Conservation (phyloP, 345 rosid genomes). For the Ricinus communis region DNA sequence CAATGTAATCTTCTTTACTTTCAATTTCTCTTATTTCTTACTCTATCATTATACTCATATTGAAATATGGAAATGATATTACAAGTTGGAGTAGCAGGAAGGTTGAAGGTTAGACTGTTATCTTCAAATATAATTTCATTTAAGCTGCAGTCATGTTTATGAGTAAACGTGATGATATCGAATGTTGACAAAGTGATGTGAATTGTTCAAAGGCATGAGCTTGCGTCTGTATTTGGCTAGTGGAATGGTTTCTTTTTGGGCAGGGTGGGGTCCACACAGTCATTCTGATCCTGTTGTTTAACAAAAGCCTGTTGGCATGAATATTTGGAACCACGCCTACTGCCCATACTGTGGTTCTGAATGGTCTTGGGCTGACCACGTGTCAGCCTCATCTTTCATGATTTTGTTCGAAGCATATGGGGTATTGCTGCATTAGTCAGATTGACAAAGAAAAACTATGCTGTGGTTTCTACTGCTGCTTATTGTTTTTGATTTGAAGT, state of each 20-base stretch:
- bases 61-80: neutral
- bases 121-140: neutral
- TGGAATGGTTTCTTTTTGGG: neutral
- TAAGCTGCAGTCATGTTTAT: neutral
- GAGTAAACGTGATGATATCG: neutral
- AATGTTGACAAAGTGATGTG: conserved; percentile 6
- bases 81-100: neutral
- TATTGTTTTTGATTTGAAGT: neutral
- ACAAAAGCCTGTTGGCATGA: neutral
- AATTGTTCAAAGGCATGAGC: conserved; percentile 5
- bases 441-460: neutral
- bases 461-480: neutral
- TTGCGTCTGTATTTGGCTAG: neutral
- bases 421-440: neutral
- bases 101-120: neutral
- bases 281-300: neutral
- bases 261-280: neutral
- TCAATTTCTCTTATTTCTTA: neutral
- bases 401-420: neutral
- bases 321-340: neutral
- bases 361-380: conserved; percentile 1
- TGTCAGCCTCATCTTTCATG: neutral
- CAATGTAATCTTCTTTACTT: conserved; percentile 60
- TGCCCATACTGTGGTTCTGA: conserved; percentile 15
- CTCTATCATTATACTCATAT: neutral